Evolutionary conservation across 306 rosid genomes (phyloP).

Genomic region (Cyclanthera cordifolia): DNA sequence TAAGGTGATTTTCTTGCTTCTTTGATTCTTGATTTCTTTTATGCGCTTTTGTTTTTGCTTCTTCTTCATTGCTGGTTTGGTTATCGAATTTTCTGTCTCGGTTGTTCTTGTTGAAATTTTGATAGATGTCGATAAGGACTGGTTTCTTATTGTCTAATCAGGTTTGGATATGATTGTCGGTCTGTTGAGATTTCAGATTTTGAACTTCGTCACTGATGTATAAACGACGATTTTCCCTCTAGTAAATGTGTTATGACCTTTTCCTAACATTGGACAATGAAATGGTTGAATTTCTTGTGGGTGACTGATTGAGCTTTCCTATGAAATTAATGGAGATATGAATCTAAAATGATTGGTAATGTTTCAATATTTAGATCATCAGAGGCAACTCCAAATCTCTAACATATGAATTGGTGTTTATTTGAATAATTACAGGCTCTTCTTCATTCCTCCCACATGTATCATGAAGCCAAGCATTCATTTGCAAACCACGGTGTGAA

Average conservation of each 20-base stretch:
- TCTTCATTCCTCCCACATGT: slow-evolving; percentile 93
- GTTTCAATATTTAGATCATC: slow-evolving; percentile 3
- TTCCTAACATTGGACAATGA: neutral
- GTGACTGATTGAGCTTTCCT: neutral
- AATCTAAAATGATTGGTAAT: neutral
- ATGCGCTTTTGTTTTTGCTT: too few species aligned
- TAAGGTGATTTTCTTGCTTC: slow-evolving; percentile 25
- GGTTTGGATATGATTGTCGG: neutral
- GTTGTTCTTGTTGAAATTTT: neutral
- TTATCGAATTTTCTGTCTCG: neutral
- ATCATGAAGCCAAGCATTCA: slow-evolving; percentile 86
- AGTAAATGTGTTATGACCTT: neutral
- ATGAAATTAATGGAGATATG: neutral
- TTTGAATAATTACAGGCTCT: slow-evolving; percentile 53
- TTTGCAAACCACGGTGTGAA: slow-evolving; percentile 76
- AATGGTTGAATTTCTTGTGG: neutral
- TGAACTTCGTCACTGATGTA: neutral
- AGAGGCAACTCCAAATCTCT: neutral
- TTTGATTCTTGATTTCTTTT: neutral
- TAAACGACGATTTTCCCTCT: neutral
- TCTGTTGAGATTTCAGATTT: neutral
- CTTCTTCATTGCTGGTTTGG: neutral
- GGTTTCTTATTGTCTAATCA: neutral
- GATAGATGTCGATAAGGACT: neutral
- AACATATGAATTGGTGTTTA: neutral